phyloP scores from a whole-genome alignment of 345 rosid genomes.

The Linum trigynum region DNA sequence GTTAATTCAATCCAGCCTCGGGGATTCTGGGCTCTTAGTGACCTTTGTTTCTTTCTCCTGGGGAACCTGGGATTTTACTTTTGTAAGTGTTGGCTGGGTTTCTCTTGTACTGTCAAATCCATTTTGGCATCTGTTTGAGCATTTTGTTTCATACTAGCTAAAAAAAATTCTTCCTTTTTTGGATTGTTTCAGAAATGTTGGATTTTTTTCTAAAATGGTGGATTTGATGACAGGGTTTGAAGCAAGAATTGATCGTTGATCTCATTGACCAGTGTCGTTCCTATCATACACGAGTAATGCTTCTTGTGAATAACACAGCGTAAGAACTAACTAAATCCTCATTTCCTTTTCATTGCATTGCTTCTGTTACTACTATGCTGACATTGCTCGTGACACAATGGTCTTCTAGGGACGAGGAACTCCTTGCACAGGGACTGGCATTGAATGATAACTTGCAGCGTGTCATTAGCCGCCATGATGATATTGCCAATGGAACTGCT shows the following conservation, averaged over 20 bases:
- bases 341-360: neutral
- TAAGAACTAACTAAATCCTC: conserved; percentile 27
- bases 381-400: conserved; percentile 4
- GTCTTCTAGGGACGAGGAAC: conserved; percentile 62
- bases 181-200: no score
- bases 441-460: conserved; percentile 83
- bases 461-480: conserved; percentile 71
- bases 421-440: conserved; percentile 74
- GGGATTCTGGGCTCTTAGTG: no score
- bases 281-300: conserved; percentile 71
- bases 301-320: conserved; percentile 65
- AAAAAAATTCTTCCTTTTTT: no score
- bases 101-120: no score
- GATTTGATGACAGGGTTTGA: conserved; percentile 49
- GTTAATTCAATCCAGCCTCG: no score
- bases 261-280: conserved; percentile 84
- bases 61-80: no score
- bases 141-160: no score
- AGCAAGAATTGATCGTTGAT: conserved; percentile 81
- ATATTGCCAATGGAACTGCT: conserved; percentile 52
- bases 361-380: conserved; percentile 14
- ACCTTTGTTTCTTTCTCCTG: no score
- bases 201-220: neutral
- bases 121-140: no score
- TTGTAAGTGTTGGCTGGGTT: no score